Percentiles rank a stretch among this genome's conserved stretches.
Evolutionary conservation across 768 basidiomycete genomes (phyloP).

Genomic region (Tylopilus balloui): DNA sequence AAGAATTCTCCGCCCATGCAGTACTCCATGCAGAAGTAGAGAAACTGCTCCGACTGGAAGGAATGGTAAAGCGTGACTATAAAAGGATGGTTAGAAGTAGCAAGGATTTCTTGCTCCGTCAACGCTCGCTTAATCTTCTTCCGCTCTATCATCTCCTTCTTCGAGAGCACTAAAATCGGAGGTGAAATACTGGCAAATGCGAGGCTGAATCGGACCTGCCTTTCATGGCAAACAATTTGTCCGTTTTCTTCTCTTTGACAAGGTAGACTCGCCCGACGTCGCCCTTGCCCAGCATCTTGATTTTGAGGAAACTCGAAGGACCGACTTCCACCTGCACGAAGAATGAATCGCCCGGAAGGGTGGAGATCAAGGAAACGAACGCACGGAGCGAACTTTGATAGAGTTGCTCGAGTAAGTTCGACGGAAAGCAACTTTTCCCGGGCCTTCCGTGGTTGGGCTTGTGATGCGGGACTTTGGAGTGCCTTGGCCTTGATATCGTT

Average conservation of each 20-base stretch:
- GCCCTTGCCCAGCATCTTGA: conserved; percentile 97
- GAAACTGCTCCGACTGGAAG: conserved; percentile 96
- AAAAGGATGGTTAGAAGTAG: conserved; percentile 98
- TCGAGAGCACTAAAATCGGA: conserved; percentile 77
- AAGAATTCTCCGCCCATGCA: conserved; percentile 99
- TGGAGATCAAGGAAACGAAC: conserved; percentile 21
- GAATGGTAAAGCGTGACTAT: conserved; percentile 99
- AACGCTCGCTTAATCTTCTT: conserved; percentile 99
- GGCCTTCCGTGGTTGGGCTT: conserved; percentile 44
- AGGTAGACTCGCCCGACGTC: conserved; percentile 99
- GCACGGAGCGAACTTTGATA: conserved; percentile 87
- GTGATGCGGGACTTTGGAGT: conserved; percentile 41
- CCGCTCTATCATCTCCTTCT: conserved; percentile 99
- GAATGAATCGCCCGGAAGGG: background rate
- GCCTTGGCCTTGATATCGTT: conserved; percentile 28
- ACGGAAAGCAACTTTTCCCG: conserved; percentile 72
- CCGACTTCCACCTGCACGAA: conserved; percentile 79
- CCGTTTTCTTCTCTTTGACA: conserved; percentile 95
- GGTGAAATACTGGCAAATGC: conserved; percentile 7
- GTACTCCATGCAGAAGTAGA: conserved; percentile 99
- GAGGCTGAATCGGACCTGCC: conserved; percentile 47
- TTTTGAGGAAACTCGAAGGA: conserved; percentile 91
- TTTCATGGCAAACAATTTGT: conserved; percentile 98
- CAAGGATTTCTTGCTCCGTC: conserved; percentile 98
- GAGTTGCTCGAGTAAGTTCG: conserved; percentile 97